Conservation (phyloP, 78 protist species). For the Chrysochromulina tobinii region DNA sequence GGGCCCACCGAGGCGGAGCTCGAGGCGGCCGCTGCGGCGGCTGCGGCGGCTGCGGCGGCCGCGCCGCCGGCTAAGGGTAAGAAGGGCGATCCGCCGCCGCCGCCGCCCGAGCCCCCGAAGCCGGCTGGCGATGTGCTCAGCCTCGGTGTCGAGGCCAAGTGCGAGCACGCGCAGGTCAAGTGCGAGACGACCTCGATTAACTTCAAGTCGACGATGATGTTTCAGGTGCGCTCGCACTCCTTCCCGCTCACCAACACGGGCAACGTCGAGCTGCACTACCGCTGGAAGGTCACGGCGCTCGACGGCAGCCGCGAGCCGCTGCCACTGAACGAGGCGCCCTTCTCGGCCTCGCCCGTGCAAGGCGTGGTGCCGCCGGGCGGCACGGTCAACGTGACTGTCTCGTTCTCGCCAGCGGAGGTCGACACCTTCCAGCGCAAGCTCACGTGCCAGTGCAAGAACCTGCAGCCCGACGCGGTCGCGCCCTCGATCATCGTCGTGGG, state of each 20-base stretch:
- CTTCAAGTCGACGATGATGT: slow-evolving; percentile 69
- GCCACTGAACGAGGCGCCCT: slow-evolving; percentile 5
- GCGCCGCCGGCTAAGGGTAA: background rate
- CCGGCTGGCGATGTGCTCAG: background rate
- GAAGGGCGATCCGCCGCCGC: background rate
- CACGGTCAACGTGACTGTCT: background rate
- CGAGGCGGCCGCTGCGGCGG: too few species aligned
- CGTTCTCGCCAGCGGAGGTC: slow-evolving; percentile 57
- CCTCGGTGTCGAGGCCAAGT: background rate
- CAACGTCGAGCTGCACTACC: background rate
- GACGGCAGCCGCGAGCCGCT: too few species aligned
- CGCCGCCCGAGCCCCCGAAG: background rate
- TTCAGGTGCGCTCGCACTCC: slow-evolving; percentile 45
- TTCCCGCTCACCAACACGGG: slow-evolving; percentile 61
- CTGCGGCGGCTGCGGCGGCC: too few species aligned
- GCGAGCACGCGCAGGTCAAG: background rate
- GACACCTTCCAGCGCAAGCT: background rate
- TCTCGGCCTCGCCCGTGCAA: slow-evolving; percentile 41
- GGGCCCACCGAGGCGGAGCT: background rate
- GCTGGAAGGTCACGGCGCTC: background rate
- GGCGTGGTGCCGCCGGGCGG: slow-evolving; percentile 39
- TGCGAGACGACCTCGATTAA: background rate
- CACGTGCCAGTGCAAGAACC: background rate
- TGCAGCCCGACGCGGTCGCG: background rate
- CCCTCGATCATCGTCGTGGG: background rate